These are phyloP conservation scores for Stentor roeselii DNA, from an alignment of 73 alveolate species.

Conservation along the genomic window DNA sequence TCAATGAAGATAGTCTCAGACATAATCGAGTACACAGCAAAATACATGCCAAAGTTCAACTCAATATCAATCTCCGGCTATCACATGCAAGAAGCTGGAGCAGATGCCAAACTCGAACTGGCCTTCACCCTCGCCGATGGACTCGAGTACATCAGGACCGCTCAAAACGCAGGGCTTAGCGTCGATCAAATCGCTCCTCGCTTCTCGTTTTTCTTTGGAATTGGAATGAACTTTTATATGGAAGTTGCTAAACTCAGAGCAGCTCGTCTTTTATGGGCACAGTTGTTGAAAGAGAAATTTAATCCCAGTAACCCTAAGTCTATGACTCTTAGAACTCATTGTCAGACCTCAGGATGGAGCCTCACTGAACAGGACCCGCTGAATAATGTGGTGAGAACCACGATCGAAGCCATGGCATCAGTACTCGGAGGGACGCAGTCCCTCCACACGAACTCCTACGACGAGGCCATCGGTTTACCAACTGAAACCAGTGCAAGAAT, in stretches of 20 bases:
- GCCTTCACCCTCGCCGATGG: constrained; percentile 81
- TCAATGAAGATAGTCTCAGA: constrained; percentile 64
- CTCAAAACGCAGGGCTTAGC: constrained; percentile 56
- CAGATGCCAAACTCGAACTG: constrained; percentile 62
- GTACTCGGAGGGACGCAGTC: constrained; percentile 72
- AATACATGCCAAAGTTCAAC: constrained; percentile 62
- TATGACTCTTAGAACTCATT: constrained; percentile 56
- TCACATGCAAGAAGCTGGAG: constrained; percentile 82
- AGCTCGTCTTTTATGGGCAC: constrained; percentile 63
- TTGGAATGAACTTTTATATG: constrained; percentile 76
- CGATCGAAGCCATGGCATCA: constrained; percentile 66
- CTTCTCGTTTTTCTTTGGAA: constrained; percentile 74
- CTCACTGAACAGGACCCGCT: constrained; percentile 77
- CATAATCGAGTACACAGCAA: constrained; percentile 58
- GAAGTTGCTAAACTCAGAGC: constrained; percentile 76
- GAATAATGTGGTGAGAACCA: constrained; percentile 69
- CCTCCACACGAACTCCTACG: constrained; percentile 70
- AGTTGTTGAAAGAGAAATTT: constrained; percentile 57
- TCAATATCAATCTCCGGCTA: constrained; percentile 70
- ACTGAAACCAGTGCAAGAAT: constrained; percentile 54
- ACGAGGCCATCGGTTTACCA: constrained; percentile 73
- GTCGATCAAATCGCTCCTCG: constrained; percentile 73
- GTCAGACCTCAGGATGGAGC: constrained; percentile 77
- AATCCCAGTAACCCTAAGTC: constrained; percentile 58
- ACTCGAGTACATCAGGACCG: constrained; percentile 63